Percentiles rank a stretch among this genome's conserved stretches.
These are phyloP conservation scores for Tricholoma flavovirens DNA, from an alignment of 768 basidiomycete genomes.

Conservation along the genomic window DNA sequence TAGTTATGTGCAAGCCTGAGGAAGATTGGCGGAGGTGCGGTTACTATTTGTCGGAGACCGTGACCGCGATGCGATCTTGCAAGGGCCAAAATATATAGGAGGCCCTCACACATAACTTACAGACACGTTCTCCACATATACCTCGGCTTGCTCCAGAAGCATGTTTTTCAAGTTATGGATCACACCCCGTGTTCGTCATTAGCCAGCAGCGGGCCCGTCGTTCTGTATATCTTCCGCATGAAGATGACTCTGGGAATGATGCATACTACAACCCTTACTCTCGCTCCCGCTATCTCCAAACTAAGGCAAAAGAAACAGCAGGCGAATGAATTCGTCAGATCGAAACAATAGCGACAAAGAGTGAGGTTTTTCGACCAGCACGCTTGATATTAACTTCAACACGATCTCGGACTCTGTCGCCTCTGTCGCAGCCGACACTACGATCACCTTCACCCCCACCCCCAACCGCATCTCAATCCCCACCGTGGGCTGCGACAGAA, in stretches of 20 bases:
- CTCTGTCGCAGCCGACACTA: not conserved
- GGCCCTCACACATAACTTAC: no score
- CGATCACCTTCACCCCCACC: constrained; percentile 2
- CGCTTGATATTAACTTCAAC: not conserved
- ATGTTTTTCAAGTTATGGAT: no score
- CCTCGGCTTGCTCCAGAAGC: constrained; percentile 16
- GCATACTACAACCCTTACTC: constrained; percentile 24
- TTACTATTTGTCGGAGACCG: no score
- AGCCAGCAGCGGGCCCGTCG: constrained; percentile 31
- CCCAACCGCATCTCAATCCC: not conserved
- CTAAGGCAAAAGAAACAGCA: constrained; percentile 23
- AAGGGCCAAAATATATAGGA: no score
- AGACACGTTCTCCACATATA: constrained; percentile 9
- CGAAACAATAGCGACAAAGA: constrained; percentile 7
- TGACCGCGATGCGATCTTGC: no score
- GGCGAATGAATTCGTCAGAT: constrained; percentile 17
- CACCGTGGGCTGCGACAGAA: not conserved
- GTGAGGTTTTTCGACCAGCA: not conserved
- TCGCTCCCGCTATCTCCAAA: constrained; percentile 28
- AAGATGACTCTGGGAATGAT: constrained; percentile 28
- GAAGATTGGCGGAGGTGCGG: no score
- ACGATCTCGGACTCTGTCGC: not conserved
- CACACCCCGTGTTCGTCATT: constrained; percentile 5
- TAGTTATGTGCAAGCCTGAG: no score
- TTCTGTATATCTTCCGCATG: constrained; percentile 33